Conservation (phyloP, 805 yeast species). For the Nakazawaea laoshanensis region DNA sequence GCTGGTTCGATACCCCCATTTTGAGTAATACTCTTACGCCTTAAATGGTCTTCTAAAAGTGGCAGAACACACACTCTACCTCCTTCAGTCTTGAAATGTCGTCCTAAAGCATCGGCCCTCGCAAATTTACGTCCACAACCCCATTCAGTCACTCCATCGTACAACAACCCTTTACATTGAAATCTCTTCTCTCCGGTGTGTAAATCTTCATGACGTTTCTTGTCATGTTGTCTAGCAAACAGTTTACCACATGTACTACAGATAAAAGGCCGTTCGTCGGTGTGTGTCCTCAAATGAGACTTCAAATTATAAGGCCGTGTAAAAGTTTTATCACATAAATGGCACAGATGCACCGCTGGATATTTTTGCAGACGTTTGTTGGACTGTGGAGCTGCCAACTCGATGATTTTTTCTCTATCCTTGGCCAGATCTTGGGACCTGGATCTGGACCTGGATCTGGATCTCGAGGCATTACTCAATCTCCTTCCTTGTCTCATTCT, state of each 20-base stretch:
- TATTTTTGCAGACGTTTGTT: slow-evolving; percentile 57
- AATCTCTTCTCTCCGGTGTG: slow-evolving; percentile 72
- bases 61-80: slow-evolving; percentile 69
- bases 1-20: slow-evolving; percentile 1
- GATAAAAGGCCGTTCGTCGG: slow-evolving; percentile 71
- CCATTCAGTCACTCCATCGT: slow-evolving; percentile 50
- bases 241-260: slow-evolving; percentile 74
- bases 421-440: slow-evolving; percentile 20
- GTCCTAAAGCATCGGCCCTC: slow-evolving; percentile 67
- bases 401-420: slow-evolving; percentile 50
- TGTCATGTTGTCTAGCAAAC: slow-evolving; percentile 73
- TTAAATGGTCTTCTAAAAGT: slow-evolving; percentile 48
- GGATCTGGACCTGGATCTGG: slow-evolving; percentile 20
- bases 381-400: slow-evolving; percentile 51
- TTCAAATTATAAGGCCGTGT: slow-evolving; percentile 91
- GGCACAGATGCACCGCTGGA: slow-evolving; percentile 71
- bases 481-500: slow-evolving; percentile 9
- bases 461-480: slow-evolving; percentile 10
- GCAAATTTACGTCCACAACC: slow-evolving; percentile 80
- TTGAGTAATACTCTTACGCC: slow-evolving; percentile 14
- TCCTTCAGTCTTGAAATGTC: slow-evolving; percentile 75
- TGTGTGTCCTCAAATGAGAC: slow-evolving; percentile 86
- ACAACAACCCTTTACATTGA: slow-evolving; percentile 59
- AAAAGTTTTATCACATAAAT: slow-evolving; percentile 76
- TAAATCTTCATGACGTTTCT: slow-evolving; percentile 66